Evolutionary conservation across 352 stramenopile species (phyloP), one percentile per base, ranked within the genome.

Genomic region (Phytophthora hybrid): DNA sequence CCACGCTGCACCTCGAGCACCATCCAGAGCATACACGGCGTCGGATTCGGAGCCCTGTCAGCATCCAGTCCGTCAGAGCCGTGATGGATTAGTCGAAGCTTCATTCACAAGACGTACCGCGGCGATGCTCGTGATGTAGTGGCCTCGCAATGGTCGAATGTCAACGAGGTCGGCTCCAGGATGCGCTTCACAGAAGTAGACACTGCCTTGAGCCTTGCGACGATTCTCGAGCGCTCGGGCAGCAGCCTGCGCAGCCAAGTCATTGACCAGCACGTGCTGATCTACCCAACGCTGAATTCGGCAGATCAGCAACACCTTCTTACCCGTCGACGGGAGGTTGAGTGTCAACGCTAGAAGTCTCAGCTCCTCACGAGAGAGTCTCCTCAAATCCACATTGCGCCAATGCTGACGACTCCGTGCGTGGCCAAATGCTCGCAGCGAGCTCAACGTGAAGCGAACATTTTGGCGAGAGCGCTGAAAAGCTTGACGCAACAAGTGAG

Each of bases 281-380:
- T 95, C 85, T 11, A 93, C 72, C 88, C 88, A 95, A 19, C 82
- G 82, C 72, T 95, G 87, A 60, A 95, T 84, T 10, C 87, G 81
- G 41, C 82, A 84, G 21, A 95, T 88, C 2, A 95, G 61, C 52
- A 92, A 66, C 67, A 90, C 83, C 54, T 94, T 95, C 72, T 95
- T 95, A 59, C 88, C 85, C 3, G 84, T 91, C 9, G 84, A 89
- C 47, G 88, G 88, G 39, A 95, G 53, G 55, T 93, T 92, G 10
- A 94, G 74, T 44, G 83, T 80, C 56, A 94, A 49, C 32, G 88
- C 84, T 32, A 90, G 63, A 26, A 93, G 74, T 34, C 84, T 79
- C 46, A 94, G 67, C 68, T 91, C 87, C 26, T 93, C 83, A 14
- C 83, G 81, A 21, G 79, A 87, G 19, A 94, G 63, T n/a, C 61